Conservation (phyloP, 345 rosid species). For the Melastoma malabathricum region DNA sequence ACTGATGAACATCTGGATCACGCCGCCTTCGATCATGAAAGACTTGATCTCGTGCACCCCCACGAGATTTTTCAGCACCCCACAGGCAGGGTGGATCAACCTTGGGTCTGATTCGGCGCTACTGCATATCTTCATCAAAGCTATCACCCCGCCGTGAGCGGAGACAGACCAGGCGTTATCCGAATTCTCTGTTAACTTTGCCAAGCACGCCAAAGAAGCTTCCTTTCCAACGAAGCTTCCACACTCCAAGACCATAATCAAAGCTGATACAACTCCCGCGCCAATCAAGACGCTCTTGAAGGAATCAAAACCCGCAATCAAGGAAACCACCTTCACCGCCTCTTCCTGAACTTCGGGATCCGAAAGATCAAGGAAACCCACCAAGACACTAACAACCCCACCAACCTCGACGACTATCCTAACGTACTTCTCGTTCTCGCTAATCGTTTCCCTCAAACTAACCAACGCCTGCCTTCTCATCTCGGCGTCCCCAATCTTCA, state of each 20-base stretch:
- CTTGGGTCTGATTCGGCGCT: conserved; percentile 22
- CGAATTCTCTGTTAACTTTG: conserved; percentile 53
- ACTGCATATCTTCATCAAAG: conserved; percentile 56
- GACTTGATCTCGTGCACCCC: conserved; percentile 82
- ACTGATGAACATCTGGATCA: conserved; percentile 40
- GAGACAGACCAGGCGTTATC: conserved; percentile 96
- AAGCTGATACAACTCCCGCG: conserved; percentile 57
- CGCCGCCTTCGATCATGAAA: conserved; percentile 72
- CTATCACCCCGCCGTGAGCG: conserved; percentile 91
- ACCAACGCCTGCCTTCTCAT: conserved; percentile 75
- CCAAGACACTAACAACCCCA: conserved; percentile 35
- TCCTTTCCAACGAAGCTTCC: conserved; percentile 39
- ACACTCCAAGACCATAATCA: conserved; percentile 57
- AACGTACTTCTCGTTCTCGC: conserved; percentile 52
- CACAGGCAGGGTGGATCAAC: conserved; percentile 44
- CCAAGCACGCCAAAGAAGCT: conserved; percentile 47
- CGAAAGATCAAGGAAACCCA: conserved; percentile 42
- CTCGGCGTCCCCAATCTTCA: conserved; percentile 76
- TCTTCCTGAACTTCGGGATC: conserved; percentile 46
- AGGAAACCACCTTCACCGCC: conserved; percentile 41
- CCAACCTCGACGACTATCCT: conserved; percentile 37
- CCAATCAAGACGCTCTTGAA: conserved; percentile 34
- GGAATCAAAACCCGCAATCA: conserved; percentile 48
- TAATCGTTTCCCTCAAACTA: conserved; percentile 42
- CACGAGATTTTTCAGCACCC: conserved; percentile 61